Evolutionary conservation across 192 early-diverging fungal species (phyloP).

Genomic region (Podila verticillata): DNA sequence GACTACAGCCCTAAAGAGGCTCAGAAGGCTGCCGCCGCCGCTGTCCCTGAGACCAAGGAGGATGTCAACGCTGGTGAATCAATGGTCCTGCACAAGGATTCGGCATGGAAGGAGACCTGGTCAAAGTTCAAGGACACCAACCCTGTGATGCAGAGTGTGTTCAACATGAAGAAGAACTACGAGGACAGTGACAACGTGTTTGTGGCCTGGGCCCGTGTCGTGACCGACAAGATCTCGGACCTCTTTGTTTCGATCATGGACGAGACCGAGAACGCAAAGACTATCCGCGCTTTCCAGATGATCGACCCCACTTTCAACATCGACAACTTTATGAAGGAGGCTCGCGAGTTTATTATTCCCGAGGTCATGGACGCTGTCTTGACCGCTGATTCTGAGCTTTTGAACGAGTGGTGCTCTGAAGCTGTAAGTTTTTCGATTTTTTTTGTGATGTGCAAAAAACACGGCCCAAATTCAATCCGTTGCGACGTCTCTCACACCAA

Average conservation of each 20-base stretch:
- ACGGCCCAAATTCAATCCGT: background rate
- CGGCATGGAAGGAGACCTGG: slow-evolving; percentile 92
- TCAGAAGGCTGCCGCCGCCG: slow-evolving; percentile 49
- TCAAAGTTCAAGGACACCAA: slow-evolving; percentile 89
- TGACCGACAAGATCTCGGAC: slow-evolving; percentile 82
- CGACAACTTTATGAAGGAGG: slow-evolving; percentile 91
- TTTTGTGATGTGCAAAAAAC: no score
- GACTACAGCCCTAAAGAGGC: slow-evolving; percentile 48
- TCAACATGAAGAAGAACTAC: slow-evolving; percentile 79
- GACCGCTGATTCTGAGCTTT: slow-evolving; percentile 81
- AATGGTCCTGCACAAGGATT: slow-evolving; percentile 88
- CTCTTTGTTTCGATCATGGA: slow-evolving; percentile 82
- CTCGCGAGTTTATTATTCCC: slow-evolving; percentile 91
- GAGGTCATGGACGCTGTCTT: slow-evolving; percentile 97
- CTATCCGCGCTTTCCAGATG: slow-evolving; percentile 82
- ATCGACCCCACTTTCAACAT: slow-evolving; percentile 90
- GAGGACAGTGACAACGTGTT: slow-evolving; percentile 93
- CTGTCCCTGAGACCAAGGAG: slow-evolving; percentile 31
- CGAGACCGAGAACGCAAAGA: slow-evolving; percentile 93
- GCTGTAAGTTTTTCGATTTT: slow-evolving; percentile 63
- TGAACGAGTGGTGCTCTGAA: slow-evolving; percentile 96
- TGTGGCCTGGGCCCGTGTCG: slow-evolving; percentile 75
- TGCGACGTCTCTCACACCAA: background rate
- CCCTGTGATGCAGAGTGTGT: slow-evolving; percentile 84
- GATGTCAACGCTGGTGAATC: slow-evolving; percentile 69